Percentiles rank a stretch among this genome's conserved stretches.
Conservation (phyloP, 148 eudicot genomes). For the Pouteria glomerata region DNA sequence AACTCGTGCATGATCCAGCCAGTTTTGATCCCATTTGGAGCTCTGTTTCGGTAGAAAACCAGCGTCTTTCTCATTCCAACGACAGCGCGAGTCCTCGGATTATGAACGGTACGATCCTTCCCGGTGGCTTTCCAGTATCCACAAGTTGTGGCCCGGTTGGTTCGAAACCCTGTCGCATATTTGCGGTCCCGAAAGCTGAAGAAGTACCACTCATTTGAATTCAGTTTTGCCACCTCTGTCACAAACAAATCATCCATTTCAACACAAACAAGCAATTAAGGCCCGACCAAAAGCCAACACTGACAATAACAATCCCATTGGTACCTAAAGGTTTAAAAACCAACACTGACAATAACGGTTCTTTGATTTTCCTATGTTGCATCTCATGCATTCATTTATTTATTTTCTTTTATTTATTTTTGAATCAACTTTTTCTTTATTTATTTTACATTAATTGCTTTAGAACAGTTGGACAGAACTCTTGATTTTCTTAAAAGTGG, state of each 20-base stretch:
- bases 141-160: slow-evolving; percentile 30
- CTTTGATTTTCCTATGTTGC: too few relatives aligned
- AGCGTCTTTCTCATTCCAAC: slow-evolving; percentile 44
- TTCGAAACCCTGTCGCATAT: slow-evolving; percentile 36
- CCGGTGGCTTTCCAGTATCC: slow-evolving; percentile 51
- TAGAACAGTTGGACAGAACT: too few relatives aligned
- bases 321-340: too few relatives aligned
- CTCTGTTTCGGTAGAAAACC: slow-evolving; percentile 34
- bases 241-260: background rate
- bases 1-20: slow-evolving; percentile 49
- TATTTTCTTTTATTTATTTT: too few relatives aligned
- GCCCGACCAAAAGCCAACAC: background rate
- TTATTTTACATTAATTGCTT: too few relatives aligned
- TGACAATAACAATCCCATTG: too few relatives aligned
- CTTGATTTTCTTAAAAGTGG: too few relatives aligned
- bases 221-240: slow-evolving; percentile 27
- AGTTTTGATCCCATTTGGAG: slow-evolving; percentile 39
- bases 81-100: slow-evolving; percentile 14
- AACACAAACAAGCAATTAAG: background rate
- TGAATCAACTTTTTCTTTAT: too few relatives aligned
- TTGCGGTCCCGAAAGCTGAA: slow-evolving; percentile 39
- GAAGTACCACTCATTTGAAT: slow-evolving; percentile 39
- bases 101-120: slow-evolving; percentile 26
- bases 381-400: too few relatives aligned
- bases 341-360: too few relatives aligned